Evolutionary conservation across 306 rosid genomes (phyloP), one percentile per base, ranked within the genome.

Genomic region (Lotus japonicus): DNA sequence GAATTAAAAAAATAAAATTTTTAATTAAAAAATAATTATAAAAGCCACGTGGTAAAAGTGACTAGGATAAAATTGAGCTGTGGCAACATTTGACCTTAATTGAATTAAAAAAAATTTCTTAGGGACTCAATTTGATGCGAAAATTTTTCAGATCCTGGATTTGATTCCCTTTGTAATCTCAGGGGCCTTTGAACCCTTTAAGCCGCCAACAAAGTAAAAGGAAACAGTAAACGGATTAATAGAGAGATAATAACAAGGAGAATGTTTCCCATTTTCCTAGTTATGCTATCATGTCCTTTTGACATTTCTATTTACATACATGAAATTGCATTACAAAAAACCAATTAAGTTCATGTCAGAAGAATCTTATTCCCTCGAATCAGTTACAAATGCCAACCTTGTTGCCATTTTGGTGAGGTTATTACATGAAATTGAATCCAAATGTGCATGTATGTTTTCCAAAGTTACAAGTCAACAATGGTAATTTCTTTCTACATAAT

Each of bases 331-430:
- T 38, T 4, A 28, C 44, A 74, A 52, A 67, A 77, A 76, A 45
- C 50, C 41, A 70, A 41, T 52, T 11, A 66, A 74, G 64, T 58
- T 43, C 42, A 68, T 72, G 81, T 77, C 60, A 80, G 79, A 75
- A 68, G 70, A 80, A 84, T 11, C 82, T 89, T 89, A 86, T 80
- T 87, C 77, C 76, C 54, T 76, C 66, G 70, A 76, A 70, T 74
- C 82, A 90, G 90, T 79, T 94, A 94, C 98, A 94, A 77, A 75
- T 77, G 86, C 89, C 84, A 81, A 70, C 72, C 79, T 14, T 77
- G 41, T 58, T 78, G 84, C 16, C 62, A 66, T 52, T 73, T 71
- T 77, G 70, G 81, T 72, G 84, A 85, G 87, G 75, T 80, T 81
- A 71, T 77, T 87, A 89, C 96, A 86, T 61, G 85, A 71, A 80